A percentile compares a stretch with the other conserved stretches of the same genome.
Evolutionary conservation across 139 green algal species (phyloP).

Genomic region (Auxenochlorella protothecoides): DNA sequence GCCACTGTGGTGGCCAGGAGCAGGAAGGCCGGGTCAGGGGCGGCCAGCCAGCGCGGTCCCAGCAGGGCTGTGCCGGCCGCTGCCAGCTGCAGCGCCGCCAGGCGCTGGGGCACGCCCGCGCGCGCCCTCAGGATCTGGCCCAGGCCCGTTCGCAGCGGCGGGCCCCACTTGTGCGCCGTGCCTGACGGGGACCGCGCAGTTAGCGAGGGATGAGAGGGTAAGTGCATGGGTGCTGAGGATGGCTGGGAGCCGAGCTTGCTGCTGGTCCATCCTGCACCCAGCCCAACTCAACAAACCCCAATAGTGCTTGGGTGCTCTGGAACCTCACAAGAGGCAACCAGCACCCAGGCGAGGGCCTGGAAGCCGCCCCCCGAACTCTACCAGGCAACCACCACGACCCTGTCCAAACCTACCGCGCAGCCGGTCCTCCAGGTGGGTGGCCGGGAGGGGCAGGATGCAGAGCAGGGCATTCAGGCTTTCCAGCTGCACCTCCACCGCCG

Average conservation of each 20-base stretch:
- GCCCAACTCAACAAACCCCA: background rate
- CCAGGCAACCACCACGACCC: too few species aligned
- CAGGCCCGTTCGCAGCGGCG: slow-evolving; percentile 20
- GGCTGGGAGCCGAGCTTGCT: slow-evolving; percentile 37
- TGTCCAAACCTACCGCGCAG: too few species aligned
- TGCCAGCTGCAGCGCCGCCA: slow-evolving; percentile 44
- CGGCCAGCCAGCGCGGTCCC: slow-evolving; percentile 41
- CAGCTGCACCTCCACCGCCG: too few species aligned
- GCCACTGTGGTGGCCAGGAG: slow-evolving; percentile 2
- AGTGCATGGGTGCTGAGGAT: too few species aligned
- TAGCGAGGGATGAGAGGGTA: slow-evolving; percentile 9
- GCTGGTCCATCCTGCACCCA: slow-evolving; percentile 45
- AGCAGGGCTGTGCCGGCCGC: slow-evolving; percentile 26
- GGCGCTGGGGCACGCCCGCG: slow-evolving; percentile 29
- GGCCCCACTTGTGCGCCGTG: background rate
- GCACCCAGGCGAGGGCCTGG: too few species aligned
- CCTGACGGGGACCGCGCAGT: slow-evolving; percentile 19
- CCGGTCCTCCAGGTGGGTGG: too few species aligned
- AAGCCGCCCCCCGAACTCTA: too few species aligned
- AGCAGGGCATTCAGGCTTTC: too few species aligned
- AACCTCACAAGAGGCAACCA: background rate
- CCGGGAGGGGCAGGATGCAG: too few species aligned
- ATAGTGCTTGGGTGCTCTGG: background rate
- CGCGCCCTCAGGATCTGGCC: slow-evolving; percentile 23
- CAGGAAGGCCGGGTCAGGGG: background rate